Conservation (phyloP, 176 grass and related monocot species). For the Bonia amplexicaulis region DNA sequence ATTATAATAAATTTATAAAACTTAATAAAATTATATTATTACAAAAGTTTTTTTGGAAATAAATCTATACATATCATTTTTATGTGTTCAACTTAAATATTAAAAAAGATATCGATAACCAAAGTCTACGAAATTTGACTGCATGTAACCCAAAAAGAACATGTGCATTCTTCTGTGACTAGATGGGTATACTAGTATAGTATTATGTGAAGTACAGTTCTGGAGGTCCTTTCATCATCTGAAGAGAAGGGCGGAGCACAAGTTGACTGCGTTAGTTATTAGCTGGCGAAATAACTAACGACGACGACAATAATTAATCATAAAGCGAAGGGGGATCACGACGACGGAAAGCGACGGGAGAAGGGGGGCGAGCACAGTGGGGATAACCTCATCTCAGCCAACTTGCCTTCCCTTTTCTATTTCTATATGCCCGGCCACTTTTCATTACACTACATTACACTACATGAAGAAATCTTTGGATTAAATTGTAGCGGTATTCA, state of each 20-base stretch:
- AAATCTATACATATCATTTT: too few relatives aligned
- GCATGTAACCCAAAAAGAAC: too few relatives aligned
- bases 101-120: too few relatives aligned
- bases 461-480: neutral
- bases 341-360: slow-evolving; percentile 6
- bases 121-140: too few relatives aligned
- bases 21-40: too few relatives aligned
- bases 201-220: slow-evolving; percentile 6
- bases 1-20: too few relatives aligned
- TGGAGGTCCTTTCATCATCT: slow-evolving; percentile 25
- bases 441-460: neutral
- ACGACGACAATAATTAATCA: neutral
- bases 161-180: too few relatives aligned
- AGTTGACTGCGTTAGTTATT: slow-evolving; percentile 25
- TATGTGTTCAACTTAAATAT: too few relatives aligned
- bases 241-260: slow-evolving; percentile 21
- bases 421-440: slow-evolving; percentile 10
- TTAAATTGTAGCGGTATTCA: neutral
- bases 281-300: neutral
- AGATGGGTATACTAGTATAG: neutral
- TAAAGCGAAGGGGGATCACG: neutral
- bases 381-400: slow-evolving; percentile 41
- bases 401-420: slow-evolving; percentile 39
- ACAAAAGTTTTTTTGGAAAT: too few relatives aligned
- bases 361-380: neutral